A percentile compares a stretch with the other conserved stretches of the same genome.
Evolutionary conservation across 2,329 filamentous ascomycete genomes (phyloP).

Genomic region (Cyclaneusma minus): DNA sequence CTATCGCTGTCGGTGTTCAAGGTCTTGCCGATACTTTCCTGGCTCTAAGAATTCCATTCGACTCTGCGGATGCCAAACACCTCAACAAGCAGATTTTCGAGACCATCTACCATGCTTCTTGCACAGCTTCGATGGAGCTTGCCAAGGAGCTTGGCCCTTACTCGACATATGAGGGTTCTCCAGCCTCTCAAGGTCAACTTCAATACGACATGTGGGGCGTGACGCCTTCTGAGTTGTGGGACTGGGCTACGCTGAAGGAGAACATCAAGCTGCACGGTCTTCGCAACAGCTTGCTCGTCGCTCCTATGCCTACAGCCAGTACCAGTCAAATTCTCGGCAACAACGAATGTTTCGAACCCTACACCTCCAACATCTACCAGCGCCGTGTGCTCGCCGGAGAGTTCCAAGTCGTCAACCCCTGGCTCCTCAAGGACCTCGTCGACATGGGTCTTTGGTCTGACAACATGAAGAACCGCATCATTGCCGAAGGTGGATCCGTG

Average conservation of each 20-base stretch:
- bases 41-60: slow-evolving; percentile 89
- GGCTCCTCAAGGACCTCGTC: slow-evolving; percentile 94
- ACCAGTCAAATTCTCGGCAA: slow-evolving; percentile 97
- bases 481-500: slow-evolving; percentile 86
- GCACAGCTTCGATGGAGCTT: slow-evolving; percentile 78
- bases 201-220: slow-evolving; percentile 99
- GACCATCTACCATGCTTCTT: slow-evolving; percentile 93
- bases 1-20: slow-evolving; percentile 92
- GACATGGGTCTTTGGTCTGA: slow-evolving; percentile 98
- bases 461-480: slow-evolving; percentile 99
- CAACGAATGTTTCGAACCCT: slow-evolving; percentile 99
- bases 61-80: slow-evolving; percentile 83
- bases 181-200: slow-evolving; percentile 85
- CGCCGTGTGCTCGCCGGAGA: slow-evolving; percentile 94
- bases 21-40: slow-evolving; percentile 97
- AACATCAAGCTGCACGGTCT: slow-evolving; percentile 87
- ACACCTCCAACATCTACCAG: slow-evolving; percentile 99
- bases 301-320: slow-evolving; percentile 94
- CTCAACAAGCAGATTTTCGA: slow-evolving; percentile 98
- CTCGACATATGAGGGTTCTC: slow-evolving; percentile 81
- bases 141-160: slow-evolving; percentile 76
- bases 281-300: slow-evolving; percentile 87
- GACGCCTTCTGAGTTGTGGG: slow-evolving; percentile 87
- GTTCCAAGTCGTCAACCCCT: slow-evolving; percentile 99
- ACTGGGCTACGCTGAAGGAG: slow-evolving; percentile 79